Base-by-base conservation (phyloP, 2,329 filamentous ascomycete species). In the Aspergillus felis region DNA sequence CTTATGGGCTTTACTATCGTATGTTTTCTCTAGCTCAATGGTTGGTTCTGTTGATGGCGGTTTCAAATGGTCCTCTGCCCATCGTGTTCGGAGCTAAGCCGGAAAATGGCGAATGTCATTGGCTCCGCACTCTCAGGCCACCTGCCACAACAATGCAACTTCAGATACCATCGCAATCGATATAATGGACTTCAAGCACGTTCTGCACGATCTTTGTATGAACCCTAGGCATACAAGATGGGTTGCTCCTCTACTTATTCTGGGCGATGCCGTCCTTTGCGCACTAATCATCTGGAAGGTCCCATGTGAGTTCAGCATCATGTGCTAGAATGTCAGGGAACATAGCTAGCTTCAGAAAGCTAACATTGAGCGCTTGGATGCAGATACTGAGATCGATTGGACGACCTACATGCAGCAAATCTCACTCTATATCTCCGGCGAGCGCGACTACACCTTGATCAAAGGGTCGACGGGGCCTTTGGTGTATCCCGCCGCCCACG, bases 361-460 rank as follows among this genome's bases (percentile, higher is more conserved):
- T 66, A 61, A 66, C 58, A 38, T 56, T 54, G 60, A 50, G 60
- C 63, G 48, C 50, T 47, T 64, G 82, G 53, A 51, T 20, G 47
- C 64, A 90, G 94, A 99, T 73, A 99, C 94, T 47, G 94, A 99
- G 75, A 99, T 99, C 69, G 94, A 99, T 77, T 99, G 93, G 93
- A 84, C 83, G 58, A 91, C 94, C 0, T 99, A 99, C 75, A 97
- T 99, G 92, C 84, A 97, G 72, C 94, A 99, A 70, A 82, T 97
- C 48, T 77, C 83, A 44, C 87, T 92, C 66, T 94, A 89, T 69
- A 78, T 92, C 49, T 81, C 84, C 20, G 94, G 94, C 68, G 92
- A 97, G 79, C 86, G 90, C 71, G 88, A 97, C 75, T 99, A 99
- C 74, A 85, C 85, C 59, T 83, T 87, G 57, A 92, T 99, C 71